Evolutionary conservation across 1,139 yeast genomes (phyloP), one percentile per base, ranked within the genome.

Genomic region (Zygotorulaspora mrakii): DNA sequence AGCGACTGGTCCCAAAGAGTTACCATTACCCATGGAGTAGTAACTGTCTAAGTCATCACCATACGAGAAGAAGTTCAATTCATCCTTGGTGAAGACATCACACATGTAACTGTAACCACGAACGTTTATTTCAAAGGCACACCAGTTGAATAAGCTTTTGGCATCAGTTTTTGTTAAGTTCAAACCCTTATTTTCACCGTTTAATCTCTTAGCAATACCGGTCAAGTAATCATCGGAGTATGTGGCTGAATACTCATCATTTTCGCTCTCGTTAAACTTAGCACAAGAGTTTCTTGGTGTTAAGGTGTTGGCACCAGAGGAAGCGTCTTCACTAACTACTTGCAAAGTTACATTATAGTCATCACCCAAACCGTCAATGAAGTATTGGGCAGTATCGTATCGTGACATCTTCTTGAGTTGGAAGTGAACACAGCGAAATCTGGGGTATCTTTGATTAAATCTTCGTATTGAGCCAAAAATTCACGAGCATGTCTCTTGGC

Each of bases 51-150:
- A 61, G 39, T 77, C 80, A 31, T 62, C 64, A 29, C 59, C 53
- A 57, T 78, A 76, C 12, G 72, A 68, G 51, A 66, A 69, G 22
- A 65, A 62, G 25, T 73, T 59, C 64, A 70, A 74, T 53, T 79
- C 84, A 37, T 78, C 79, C 32, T 65, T 61, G 40, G 76, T 69
- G 64, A 79, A 77, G 30, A 76, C 62, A 21, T 68, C 65, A 52
- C 80, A 74, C 55, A 77, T 70, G 14, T 74, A 74, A 8, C 82
- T 75, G 37, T 60, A 57, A 2, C 81, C 82, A 32, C 65, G 66
- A 11, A 68, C 76, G 52, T 73, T 75, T 40, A 77, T 62, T 55
- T 79, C 85, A 49, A 66, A 79, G 5, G 79, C 79, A 58, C 81
- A 77, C 60, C 75, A 65, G 6, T 61, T 61, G 58, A 78, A 68